A percentile compares a stretch with the other conserved stretches of the same genome.
Conservation (phyloP, 2,329 filamentous ascomycete genomes). For the Aspergillus viridinutans region DNA sequence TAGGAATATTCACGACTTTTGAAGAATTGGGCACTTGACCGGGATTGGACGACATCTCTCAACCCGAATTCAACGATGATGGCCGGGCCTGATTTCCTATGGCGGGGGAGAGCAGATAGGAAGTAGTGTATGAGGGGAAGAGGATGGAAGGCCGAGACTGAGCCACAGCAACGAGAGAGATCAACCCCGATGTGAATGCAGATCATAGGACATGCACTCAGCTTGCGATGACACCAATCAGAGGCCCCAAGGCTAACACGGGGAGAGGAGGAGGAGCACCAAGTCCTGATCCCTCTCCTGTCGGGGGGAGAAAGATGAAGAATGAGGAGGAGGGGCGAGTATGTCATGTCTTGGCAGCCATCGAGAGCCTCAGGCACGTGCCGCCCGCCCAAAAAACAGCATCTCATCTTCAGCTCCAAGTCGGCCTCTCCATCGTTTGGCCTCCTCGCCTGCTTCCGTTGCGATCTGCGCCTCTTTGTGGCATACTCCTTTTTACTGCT, state of each 20-base stretch:
- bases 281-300: conserved; percentile 16
- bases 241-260: conserved; percentile 13
- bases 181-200: neutral
- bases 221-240: neutral
- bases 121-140: neutral
- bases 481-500: conserved; percentile 9
- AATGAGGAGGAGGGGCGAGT: conserved; percentile 14
- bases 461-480: neutral
- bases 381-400: conserved; percentile 25
- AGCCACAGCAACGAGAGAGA: conserved; percentile 11
- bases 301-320: conserved; percentile 8
- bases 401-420: conserved; percentile 22
- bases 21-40: conserved; percentile 33
- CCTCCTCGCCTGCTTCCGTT: conserved; percentile 5
- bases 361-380: conserved; percentile 24
- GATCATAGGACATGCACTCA: neutral
- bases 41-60: conserved; percentile 41
- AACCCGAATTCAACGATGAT: neutral
- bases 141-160: conserved; percentile 19
- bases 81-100: neutral
- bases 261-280: conserved; percentile 17
- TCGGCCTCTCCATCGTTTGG: conserved; percentile 16
- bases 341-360: conserved; percentile 21
- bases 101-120: conserved; percentile 6
- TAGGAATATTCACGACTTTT: conserved; percentile 37